Percentiles rank a stretch among this genome's conserved stretches.
Conservation (phyloP, 306 rosid species). For the Sphenostylis stenocarpa region DNA sequence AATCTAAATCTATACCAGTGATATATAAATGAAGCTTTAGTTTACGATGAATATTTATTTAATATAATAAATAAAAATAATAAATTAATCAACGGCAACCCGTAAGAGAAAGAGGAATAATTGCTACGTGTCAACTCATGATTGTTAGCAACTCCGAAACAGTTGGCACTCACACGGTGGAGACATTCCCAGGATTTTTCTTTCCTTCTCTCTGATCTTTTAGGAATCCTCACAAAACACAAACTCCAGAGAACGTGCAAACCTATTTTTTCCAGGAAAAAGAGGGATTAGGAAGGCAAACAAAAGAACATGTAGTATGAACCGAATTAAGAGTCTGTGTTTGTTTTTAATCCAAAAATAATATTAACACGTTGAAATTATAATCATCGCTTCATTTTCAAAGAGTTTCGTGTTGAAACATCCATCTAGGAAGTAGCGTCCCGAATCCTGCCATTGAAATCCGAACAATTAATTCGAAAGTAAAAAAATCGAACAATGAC, state of each 20-base stretch:
- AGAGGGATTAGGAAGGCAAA: too few species aligned
- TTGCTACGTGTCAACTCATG: neutral
- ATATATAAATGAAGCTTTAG: too few species aligned
- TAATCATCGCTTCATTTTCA: neutral
- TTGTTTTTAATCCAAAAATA: neutral
- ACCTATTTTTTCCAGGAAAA: neutral
- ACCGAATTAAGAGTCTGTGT: neutral
- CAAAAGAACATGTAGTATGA: neutral
- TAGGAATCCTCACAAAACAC: too few species aligned
- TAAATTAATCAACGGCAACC: too few species aligned
- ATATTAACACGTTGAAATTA: neutral
- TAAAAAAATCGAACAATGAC: neutral
- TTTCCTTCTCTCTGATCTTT: neutral
- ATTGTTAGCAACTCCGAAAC: neutral
- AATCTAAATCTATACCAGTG: too few species aligned
- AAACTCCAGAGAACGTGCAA: too few species aligned
- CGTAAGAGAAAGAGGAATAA: neutral
- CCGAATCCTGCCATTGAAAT: neutral
- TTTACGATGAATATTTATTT: too few species aligned
- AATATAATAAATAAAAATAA: too few species aligned
- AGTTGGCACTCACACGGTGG: neutral
- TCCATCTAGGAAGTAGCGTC: neutral
- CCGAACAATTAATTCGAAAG: neutral
- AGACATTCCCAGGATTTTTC: neutral
- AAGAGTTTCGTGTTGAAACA: constrained; percentile 14